Base-by-base conservation (phyloP, 192 early-diverging fungal species). In the Globomyces pollinis-pini region DNA sequence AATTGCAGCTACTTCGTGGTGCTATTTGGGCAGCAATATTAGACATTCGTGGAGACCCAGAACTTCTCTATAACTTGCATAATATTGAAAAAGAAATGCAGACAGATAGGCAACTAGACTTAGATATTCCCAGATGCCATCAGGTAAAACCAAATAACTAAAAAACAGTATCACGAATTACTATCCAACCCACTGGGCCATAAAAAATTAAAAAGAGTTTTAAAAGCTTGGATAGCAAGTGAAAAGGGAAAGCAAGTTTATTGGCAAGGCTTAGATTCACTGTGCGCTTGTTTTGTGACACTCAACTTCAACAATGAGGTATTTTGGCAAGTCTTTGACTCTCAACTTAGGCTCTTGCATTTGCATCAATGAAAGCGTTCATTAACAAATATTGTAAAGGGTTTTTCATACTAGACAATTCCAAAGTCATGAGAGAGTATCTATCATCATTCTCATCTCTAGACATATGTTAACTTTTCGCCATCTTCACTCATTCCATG, bases 191-290 rank as follows among this genome's bases (percentile, higher is more conserved):
- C 36, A 26, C 15, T 56, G n/a, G 66, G 66, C 1, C 70, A 72
- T 33, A 2, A 50, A 24, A 69, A 69, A 56, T 35, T 60, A n/a
- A 50, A 54, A 38, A 60, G 64, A 1, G 18, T 61, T 44, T 18
- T 71, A 39, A 23, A 61, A 60, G 44, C 58, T 6, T 70, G 68
- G 68, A 47, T 57, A 4, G 44, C 41, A 9, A 42, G 57, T 50
- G 79, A 80, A 8, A 80, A 84, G 50, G 70, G 63, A 3, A 64
- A 82, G 35, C 42, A 70, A 15, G 88, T 89, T 15, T 91, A 91
- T 62, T 91, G 88, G 88, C 88, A 91, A 80, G 88, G 87, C 0
- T 65, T 91, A 39, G 87, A 89, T 65, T 89, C 86, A 1, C 59
- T 89, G 3, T 79, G 79, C 58, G 87, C 88, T 2, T 84, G 85